Percentiles rank a stretch among this genome's conserved stretches.
phyloP scores from a whole-genome alignment of 73 alveolate species.

The Paramecium octaurelia region DNA sequence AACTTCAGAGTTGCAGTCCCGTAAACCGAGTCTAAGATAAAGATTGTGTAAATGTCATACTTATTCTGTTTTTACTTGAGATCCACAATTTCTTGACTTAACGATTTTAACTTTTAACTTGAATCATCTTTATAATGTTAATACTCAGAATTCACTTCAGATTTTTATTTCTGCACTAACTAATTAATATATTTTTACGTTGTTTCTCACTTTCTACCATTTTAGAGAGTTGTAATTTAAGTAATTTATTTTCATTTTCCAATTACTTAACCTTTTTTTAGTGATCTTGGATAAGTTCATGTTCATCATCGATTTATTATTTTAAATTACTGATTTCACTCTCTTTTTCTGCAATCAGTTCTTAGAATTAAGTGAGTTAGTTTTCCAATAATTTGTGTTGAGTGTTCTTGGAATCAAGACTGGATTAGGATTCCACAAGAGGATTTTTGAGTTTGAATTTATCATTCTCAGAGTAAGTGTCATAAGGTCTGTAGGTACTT shows the following conservation, averaged over 20 bases:
- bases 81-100: not conserved
- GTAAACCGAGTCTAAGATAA: not conserved
- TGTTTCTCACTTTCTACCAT: not conserved
- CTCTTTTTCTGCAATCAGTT: not conserved
- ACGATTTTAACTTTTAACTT: not conserved
- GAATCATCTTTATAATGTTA: not conserved
- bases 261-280: not conserved
- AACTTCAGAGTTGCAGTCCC: not conserved
- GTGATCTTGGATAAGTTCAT: not conserved
- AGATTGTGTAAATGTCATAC: not conserved
- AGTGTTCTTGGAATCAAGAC: not conserved
- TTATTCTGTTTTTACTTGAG: not conserved
- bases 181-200: not conserved
- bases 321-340: not conserved
- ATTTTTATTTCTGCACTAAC: not conserved
- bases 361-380: not conserved
- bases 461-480: not conserved
- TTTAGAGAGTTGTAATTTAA: not conserved
- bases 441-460: not conserved
- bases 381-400: not conserved
- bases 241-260: slow-evolving; percentile 2
- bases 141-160: not conserved
- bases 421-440: not conserved
- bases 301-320: not conserved
- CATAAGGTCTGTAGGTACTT: not conserved